Conservation (phyloP, 352 stramenopile species). For the Globisporangium cederbergense region DNA sequence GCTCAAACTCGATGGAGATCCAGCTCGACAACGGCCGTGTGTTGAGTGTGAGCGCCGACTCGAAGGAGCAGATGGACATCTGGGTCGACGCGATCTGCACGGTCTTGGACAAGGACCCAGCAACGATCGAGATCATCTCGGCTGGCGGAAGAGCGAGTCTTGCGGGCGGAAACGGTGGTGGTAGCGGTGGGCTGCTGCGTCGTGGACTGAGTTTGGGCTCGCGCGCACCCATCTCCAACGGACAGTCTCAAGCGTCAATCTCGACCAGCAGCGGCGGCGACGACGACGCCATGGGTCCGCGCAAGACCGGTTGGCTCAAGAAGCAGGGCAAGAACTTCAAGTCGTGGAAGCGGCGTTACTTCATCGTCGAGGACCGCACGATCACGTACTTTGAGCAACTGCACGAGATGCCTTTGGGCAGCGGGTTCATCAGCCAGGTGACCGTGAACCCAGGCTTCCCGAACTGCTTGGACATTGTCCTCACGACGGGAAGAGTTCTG, state of each 20-base stretch:
- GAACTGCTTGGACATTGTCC: conserved; percentile 67
- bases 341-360: conserved; percentile 77
- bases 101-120: conserved; percentile 43
- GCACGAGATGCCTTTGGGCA: conserved; percentile 46
- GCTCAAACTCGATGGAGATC: conserved; percentile 54
- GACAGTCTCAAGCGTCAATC: neutral
- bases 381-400: conserved; percentile 67
- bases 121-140: conserved; percentile 10
- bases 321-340: conserved; percentile 75
- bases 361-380: conserved; percentile 53
- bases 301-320: conserved; percentile 71
- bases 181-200: neutral
- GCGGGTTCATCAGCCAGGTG: conserved; percentile 48
- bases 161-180: neutral
- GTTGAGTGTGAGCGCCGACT: conserved; percentile 63
- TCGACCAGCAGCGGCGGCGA: conserved; percentile 3
- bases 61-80: conserved; percentile 46
- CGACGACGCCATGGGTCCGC: conserved; percentile 8
- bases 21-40: conserved; percentile 60
- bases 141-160: neutral
- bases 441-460: conserved; percentile 42
- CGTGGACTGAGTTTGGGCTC: conserved; percentile 8
- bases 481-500: conserved; percentile 53
- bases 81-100: conserved; percentile 62
- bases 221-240: neutral